These are phyloP conservation scores for Drechslerella coelobrocha DNA, from an alignment of 2,329 filamentous ascomycete species.

Conservation along the genomic window DNA sequence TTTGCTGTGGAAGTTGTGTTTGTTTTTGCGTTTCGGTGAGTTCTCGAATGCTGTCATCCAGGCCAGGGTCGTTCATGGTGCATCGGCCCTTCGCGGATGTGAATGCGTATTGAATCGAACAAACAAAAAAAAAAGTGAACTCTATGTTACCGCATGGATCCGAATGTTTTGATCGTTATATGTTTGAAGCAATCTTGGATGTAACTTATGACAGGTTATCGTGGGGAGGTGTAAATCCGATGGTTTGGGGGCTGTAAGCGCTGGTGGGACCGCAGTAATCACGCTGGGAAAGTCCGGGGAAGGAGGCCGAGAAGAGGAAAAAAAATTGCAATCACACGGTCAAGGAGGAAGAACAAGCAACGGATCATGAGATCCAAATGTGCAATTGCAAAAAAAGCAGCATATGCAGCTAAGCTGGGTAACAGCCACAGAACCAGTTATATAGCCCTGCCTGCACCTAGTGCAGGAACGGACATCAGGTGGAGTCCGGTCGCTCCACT, in stretches of 20 bases:
- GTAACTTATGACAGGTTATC: neutral
- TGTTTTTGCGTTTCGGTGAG: conserved; percentile 38
- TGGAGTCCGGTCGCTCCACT: too few relatives aligned
- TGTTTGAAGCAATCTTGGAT: too few relatives aligned
- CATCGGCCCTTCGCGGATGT: too few relatives aligned
- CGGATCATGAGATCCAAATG: conserved; percentile 2
- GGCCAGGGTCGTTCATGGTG: conserved; percentile 52
- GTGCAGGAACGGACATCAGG: too few relatives aligned
- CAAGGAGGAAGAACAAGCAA: neutral
- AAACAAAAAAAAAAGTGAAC: too few relatives aligned
- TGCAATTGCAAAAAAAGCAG: neutral
- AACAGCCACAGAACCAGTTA: neutral
- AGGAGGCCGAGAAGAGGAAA: neutral
- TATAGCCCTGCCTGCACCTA: too few relatives aligned
- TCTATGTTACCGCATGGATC: neutral
- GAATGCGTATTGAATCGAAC: too few relatives aligned
- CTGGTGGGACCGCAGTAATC: neutral
- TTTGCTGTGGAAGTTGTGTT: neutral
- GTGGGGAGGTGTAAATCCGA: neutral
- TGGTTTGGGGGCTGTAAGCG: neutral
- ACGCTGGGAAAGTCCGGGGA: neutral
- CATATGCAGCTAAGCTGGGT: neutral
- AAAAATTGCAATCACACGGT: neutral
- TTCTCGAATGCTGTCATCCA: conserved; percentile 50
- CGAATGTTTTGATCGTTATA: neutral